Conservation (phyloP, 2,329 filamentous ascomycete species). For the Hawksworthiomyces lignivorus region DNA sequence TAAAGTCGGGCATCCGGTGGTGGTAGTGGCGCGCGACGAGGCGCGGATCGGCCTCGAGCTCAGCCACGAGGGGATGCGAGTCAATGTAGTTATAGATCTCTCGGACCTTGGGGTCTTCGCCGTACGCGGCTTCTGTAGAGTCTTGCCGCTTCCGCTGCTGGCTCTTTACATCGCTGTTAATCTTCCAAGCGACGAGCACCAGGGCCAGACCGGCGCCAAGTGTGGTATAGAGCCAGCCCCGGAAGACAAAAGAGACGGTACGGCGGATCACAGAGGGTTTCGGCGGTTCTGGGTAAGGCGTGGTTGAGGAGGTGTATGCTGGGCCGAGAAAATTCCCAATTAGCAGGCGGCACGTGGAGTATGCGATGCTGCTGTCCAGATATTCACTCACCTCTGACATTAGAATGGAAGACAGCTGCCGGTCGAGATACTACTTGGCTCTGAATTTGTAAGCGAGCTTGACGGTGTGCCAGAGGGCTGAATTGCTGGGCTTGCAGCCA, state of each 20-base stretch:
- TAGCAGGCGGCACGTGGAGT: too few species aligned
- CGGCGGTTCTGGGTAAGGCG: conserved; percentile 3
- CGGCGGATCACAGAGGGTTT: conserved; percentile 1
- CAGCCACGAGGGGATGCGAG: conserved; percentile 61
- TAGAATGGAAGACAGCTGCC: too few species aligned
- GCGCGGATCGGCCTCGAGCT: conserved; percentile 54
- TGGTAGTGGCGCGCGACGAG: conserved; percentile 73
- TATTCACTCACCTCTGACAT: too few species aligned
- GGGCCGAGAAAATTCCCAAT: background rate
- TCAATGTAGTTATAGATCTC: conserved; percentile 16
- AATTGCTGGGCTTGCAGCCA: background rate
- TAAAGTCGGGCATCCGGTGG: conserved; percentile 67
- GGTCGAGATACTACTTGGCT: too few species aligned
- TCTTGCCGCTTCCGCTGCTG: too few species aligned
- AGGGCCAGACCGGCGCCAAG: background rate
- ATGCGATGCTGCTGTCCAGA: too few species aligned
- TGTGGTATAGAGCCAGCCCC: conserved; percentile 1
- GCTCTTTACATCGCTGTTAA: too few species aligned
- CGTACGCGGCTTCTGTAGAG: too few species aligned
- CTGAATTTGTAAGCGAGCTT: too few species aligned
- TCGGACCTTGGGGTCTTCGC: too few species aligned
- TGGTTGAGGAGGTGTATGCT: conserved; percentile 1
- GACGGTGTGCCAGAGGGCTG: background rate
- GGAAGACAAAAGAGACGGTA: conserved; percentile 1
- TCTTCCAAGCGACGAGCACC: background rate